Evolutionary conservation across 176 grass and related monocot genomes (phyloP), one percentile per base, ranked within the genome.

Genomic region (Poa pratensis): DNA sequence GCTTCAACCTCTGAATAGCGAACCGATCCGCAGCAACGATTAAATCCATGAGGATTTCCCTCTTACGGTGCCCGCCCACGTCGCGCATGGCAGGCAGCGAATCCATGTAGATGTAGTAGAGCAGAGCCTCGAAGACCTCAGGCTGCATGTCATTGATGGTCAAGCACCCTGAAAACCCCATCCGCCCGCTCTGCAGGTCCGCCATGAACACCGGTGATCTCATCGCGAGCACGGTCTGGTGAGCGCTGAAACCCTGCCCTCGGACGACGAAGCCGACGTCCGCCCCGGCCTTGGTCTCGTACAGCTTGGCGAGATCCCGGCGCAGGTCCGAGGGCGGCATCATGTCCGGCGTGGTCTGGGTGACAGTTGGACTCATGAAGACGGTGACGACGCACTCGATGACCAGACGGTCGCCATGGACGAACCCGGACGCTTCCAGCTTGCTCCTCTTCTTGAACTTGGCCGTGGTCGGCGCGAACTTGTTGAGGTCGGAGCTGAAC

Each of bases 171-270:
- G 66, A 7, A 12, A 59, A 12, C 19, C 73, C 16, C 90, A 86
- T 83, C 22, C 20, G 2, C 5, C 87, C 73, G 14, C 22, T 46
- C 4, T 35, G 78, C 20, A 92, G 54, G 62, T 68, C 34, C 4
- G 83, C 77, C 69, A 43, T 92, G 65, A 92, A 89, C 52, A 89
- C 87, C 40, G 87, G 90, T 45, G 87, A 89, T n/a, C 90, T 73
- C 73, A 30, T 28, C 0, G 87, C 83, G 43, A 92, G 83, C 58
- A 92, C 75, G 19, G 62, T 40, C 13, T 30, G 55, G 69, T 92
- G 90, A 1, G 78, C 86, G 14, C 26, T n/a, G 57, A 92, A 85
- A 1, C 11, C 27, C 73, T 76, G 53, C 37, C 73, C 86, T 0
- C 14, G 9, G 7, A 86, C 73, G 46, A 62, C 40, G 77, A 89